These are phyloP conservation scores for Fusarium veterinarium DNA, from an alignment of 2,329 filamentous ascomycete genomes.

Conservation along the genomic window DNA sequence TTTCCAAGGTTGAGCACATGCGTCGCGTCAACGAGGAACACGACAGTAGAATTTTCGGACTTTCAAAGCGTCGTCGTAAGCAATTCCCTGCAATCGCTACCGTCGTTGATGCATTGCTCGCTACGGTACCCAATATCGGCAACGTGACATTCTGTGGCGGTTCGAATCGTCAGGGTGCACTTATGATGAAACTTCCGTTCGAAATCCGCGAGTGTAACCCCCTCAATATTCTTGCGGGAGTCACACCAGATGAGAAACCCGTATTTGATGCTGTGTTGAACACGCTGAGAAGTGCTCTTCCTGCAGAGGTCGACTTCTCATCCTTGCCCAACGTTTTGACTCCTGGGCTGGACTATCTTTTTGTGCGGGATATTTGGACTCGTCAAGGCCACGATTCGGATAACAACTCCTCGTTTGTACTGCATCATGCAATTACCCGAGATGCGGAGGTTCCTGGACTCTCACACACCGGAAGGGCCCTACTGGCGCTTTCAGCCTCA, in stretches of 20 bases:
- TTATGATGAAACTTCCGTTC: constrained; percentile 76
- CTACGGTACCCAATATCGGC: constrained; percentile 76
- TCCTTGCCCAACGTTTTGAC: constrained; percentile 56
- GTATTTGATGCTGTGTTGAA: constrained; percentile 53
- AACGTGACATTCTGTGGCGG: constrained; percentile 87
- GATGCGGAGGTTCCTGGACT: constrained; percentile 77
- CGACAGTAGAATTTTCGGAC: constrained; percentile 74
- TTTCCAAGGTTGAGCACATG: constrained; percentile 66
- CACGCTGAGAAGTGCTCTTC: constrained; percentile 57
- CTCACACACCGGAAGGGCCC: constrained; percentile 76
- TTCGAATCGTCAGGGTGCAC: constrained; percentile 84
- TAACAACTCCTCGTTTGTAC: constrained; percentile 72
- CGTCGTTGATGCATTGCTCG: constrained; percentile 79
- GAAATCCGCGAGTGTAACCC: constrained; percentile 73
- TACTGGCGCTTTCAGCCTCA: constrained; percentile 77
- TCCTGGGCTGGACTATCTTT: constrained; percentile 56
- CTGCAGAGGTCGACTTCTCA: constrained; percentile 51
- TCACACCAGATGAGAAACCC: constrained; percentile 42
- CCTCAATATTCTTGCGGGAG: constrained; percentile 56
- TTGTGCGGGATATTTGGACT: constrained; percentile 64
- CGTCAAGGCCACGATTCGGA: constrained; percentile 61
- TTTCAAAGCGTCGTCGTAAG: constrained; percentile 80
- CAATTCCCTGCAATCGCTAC: constrained; percentile 88
- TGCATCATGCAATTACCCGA: constrained; percentile 79
- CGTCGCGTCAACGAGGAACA: constrained; percentile 61